phyloP scores from a whole-genome alignment of 352 stramenopile genomes.

The Pythium scleroteichum region DNA sequence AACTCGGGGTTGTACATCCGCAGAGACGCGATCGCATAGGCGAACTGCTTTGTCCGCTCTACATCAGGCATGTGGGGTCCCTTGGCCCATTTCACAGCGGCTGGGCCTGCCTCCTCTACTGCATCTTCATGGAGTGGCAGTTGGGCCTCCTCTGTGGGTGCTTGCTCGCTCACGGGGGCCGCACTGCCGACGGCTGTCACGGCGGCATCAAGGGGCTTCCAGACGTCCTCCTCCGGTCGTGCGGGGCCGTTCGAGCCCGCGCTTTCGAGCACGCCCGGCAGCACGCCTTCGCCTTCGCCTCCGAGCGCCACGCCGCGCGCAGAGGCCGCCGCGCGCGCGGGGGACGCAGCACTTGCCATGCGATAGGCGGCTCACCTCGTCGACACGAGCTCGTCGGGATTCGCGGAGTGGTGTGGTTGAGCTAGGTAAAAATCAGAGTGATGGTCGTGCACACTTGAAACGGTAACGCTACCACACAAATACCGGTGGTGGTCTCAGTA shows the following conservation, averaged over 20 bases:
- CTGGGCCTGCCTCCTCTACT: neutral
- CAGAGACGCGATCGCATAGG: constrained; percentile 60
- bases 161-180: neutral
- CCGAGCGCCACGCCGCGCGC: neutral
- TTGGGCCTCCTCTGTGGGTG: neutral
- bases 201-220: neutral
- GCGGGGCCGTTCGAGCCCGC: neutral
- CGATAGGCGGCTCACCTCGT: neutral
- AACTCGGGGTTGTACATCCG: constrained; percentile 85
- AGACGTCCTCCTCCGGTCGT: neutral
- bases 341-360: constrained; percentile 10
- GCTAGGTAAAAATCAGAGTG: constrained; percentile 7
- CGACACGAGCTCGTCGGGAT: constrained; percentile 10
- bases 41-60: constrained; percentile 34
- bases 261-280: constrained; percentile 13
- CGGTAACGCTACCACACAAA: neutral
- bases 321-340: neutral
- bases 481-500: constrained; percentile 2
- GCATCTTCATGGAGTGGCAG: neutral
- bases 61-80: neutral
- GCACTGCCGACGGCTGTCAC: neutral
- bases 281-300: constrained; percentile 10
- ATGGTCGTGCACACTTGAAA: constrained; percentile 16
- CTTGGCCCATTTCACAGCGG: neutral
- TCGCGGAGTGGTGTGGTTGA: constrained; percentile 2